Evolutionary conservation across 768 basidiomycete genomes (phyloP).

Genomic region (Tylopilus sp.): DNA sequence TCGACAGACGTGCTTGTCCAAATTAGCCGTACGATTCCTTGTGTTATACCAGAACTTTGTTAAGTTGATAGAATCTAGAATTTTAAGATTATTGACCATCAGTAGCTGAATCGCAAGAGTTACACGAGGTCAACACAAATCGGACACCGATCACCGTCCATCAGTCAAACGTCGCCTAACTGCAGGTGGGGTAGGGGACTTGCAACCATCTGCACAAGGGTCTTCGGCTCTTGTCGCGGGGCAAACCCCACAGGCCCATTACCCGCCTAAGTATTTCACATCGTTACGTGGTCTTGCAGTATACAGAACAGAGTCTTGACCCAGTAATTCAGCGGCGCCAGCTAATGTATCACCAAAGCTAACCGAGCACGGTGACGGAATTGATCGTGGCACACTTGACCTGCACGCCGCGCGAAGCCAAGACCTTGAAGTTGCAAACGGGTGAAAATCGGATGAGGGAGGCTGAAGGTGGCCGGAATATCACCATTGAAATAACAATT

Average conservation of each 20-base stretch:
- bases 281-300: slow-evolving; percentile 3
- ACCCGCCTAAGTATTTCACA: slow-evolving; percentile 8
- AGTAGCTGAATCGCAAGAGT: slow-evolving; percentile 8
- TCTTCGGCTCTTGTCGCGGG: slow-evolving; percentile 13
- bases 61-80: slow-evolving; percentile 7
- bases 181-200: slow-evolving; percentile 11
- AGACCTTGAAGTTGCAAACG: slow-evolving; percentile 4
- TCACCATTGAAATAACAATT: slow-evolving; percentile 5
- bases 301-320: neutral
- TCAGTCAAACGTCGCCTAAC: slow-evolving; percentile 19
- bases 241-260: slow-evolving; percentile 13
- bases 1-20: neutral
- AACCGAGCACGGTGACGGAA: slow-evolving; percentile 13
- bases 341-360: slow-evolving; percentile 6
- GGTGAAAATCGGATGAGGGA: neutral
- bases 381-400: slow-evolving; percentile 13
- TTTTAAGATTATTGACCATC: slow-evolving; percentile 13
- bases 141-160: slow-evolving; percentile 13
- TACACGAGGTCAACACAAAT: slow-evolving; percentile 22
- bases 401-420: slow-evolving; percentile 7
- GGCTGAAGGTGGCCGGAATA: slow-evolving; percentile 1
- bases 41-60: slow-evolving; percentile 4
- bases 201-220: slow-evolving; percentile 10
- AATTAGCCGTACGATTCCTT: slow-evolving; percentile 1
- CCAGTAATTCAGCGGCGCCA: slow-evolving; percentile 1